Percentiles rank a stretch among this genome's conserved stretches.
These are phyloP conservation scores for Penicillium crustosum DNA, from an alignment of 2,329 filamentous ascomycete genomes.

Conservation along the genomic window DNA sequence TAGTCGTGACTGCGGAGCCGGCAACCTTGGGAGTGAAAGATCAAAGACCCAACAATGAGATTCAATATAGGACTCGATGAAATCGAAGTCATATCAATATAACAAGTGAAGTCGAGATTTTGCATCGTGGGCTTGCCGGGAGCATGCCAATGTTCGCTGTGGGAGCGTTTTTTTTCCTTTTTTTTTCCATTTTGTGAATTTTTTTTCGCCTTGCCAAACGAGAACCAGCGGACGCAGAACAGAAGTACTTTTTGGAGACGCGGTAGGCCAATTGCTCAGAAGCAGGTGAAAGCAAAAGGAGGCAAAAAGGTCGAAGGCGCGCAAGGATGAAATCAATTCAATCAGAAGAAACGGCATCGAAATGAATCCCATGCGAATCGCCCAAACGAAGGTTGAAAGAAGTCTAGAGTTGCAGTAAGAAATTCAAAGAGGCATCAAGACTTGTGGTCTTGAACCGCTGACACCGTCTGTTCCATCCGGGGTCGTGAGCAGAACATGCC, in stretches of 20 bases:
- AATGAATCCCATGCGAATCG: slow-evolving; percentile 22
- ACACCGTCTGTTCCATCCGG: slow-evolving; percentile 14
- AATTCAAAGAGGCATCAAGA: slow-evolving; percentile 11
- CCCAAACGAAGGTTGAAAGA: slow-evolving; percentile 24
- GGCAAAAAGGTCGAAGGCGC: slow-evolving; percentile 26
- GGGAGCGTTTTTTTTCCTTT: slow-evolving; percentile 34
- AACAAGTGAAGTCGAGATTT: neutral
- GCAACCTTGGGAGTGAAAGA: slow-evolving; percentile 5
- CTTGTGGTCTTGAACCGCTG: slow-evolving; percentile 2
- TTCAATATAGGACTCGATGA: neutral
- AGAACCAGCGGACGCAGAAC: slow-evolving; percentile 31
- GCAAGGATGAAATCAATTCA: slow-evolving; percentile 27
- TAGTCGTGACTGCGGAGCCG: slow-evolving; percentile 37
- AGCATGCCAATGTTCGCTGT: slow-evolving; percentile 29
- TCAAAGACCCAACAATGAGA: slow-evolving; percentile 16
- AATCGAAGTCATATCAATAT: neutral
- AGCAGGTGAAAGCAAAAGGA: slow-evolving; percentile 29
- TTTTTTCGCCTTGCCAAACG: slow-evolving; percentile 28
- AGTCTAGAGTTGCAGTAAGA: slow-evolving; percentile 28
- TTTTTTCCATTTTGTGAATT: slow-evolving; percentile 31
- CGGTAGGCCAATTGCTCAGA: slow-evolving; percentile 36
- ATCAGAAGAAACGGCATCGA: slow-evolving; percentile 32
- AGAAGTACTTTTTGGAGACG: slow-evolving; percentile 34
- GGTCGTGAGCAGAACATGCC: slow-evolving; percentile 14
- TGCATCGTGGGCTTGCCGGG: slow-evolving; percentile 20